Conservation (phyloP, 2,329 filamentous ascomycete genomes). For the Xylaria sp. region DNA sequence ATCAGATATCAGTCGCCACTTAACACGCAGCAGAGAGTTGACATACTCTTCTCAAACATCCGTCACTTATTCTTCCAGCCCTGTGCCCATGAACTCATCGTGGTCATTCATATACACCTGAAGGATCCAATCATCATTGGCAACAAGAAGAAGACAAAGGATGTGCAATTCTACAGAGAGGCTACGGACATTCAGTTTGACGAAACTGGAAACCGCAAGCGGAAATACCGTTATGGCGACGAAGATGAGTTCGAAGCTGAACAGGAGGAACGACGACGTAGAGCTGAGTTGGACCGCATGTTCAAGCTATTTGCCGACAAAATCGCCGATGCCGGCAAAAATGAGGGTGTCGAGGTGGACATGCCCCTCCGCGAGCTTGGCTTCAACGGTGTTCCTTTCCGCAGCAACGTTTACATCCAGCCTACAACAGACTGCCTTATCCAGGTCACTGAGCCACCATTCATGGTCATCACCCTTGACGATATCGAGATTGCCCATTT, state of each 20-base stretch:
- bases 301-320: constrained; percentile 98
- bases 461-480: constrained; percentile 93
- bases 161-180: constrained; percentile 97
- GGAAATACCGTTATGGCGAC: constrained; percentile 96
- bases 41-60: constrained; percentile 97
- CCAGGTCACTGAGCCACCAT: constrained; percentile 95
- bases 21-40: constrained; percentile 83
- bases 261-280: constrained; percentile 91
- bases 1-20: constrained; percentile 89
- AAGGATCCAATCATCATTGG: constrained; percentile 98
- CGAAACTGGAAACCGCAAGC: constrained; percentile 96
- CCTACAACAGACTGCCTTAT: constrained; percentile 97
- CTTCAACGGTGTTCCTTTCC: constrained; percentile 95
- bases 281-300: constrained; percentile 91
- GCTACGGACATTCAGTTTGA: constrained; percentile 99
- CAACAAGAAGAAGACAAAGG: constrained; percentile 97
- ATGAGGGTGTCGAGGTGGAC: constrained; percentile 90
- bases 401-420: constrained; percentile 94
- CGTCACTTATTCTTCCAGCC: constrained; percentile 99
- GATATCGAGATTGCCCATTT: constrained; percentile 97
- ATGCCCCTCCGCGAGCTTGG: constrained; percentile 96
- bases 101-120: constrained; percentile 96
- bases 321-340: constrained; percentile 93
- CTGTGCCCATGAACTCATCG: constrained; percentile 93
- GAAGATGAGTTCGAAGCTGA: constrained; percentile 99